Evolutionary conservation across 1,139 yeast genomes (phyloP), one percentile per base, ranked within the genome.

Genomic region (Scheffersomyces titani): DNA sequence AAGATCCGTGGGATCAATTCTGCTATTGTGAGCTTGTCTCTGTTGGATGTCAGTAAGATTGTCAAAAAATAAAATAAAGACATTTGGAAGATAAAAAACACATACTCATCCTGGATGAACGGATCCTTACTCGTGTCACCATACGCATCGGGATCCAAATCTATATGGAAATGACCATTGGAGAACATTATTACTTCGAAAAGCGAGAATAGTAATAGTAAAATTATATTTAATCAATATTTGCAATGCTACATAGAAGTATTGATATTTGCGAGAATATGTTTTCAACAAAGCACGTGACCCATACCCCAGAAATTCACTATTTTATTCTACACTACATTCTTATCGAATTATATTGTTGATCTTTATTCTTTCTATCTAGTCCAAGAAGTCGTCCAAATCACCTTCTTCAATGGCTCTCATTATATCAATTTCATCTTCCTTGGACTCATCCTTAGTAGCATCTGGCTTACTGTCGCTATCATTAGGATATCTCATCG

Each of bases 401-500:
- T 80, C 84, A 51, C 84, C 83, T 56, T 80, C 83, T 65, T 80
- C 83, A 51, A 80, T 75, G 44, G 83, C 83, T 63, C 77, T 78
- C 65, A 80, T 73, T 61, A 80, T 72, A 57, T 78, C 84, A 57
- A 76, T 71, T 60, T 77, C 81, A 54, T 77, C 83, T 54, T 78
- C 83, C 57, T 74, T 73, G 52, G 68, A 68, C 21, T 66, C 64
- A 48, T 67, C 71, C 49, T 65, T 65, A 52, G 81, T 63, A 5
- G 52, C 24, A 56, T 64, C 63, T 21, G 64, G 59, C 70, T 78
- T 74, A 73, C 74, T 56, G 52, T 72, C 74, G 57, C 67, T 70
- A 58, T 78, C 82, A 53, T 73, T 70, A 16, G 98, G 97, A 73
- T 90, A 96, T 67, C 98, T 86, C 98, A 96, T 92, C 20, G 97